Conservation (phyloP, 306 rosid genomes). For the Ormosia emarginata region DNA sequence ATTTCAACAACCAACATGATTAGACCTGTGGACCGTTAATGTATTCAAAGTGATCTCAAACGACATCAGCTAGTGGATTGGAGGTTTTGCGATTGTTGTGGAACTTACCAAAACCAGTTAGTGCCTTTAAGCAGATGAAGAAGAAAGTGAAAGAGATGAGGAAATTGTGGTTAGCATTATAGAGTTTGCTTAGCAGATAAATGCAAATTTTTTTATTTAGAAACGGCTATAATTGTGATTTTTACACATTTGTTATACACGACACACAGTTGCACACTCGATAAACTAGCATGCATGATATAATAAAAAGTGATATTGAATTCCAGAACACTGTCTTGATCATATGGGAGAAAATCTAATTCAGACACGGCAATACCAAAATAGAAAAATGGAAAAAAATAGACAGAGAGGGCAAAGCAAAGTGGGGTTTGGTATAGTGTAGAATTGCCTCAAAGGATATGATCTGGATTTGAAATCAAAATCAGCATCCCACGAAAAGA, state of each 20-base stretch:
- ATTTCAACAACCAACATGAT: conserved; percentile 90
- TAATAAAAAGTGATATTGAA: conserved; percentile 11
- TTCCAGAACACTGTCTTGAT: not conserved
- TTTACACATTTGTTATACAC: conserved; percentile 12
- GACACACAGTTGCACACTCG: not conserved
- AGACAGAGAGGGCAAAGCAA: conserved; percentile 18
- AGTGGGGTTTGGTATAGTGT: conserved; percentile 43
- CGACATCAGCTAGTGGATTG: conserved; percentile 30
- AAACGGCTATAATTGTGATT: conserved; percentile 13
- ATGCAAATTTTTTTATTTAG: not conserved
- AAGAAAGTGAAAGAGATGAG: not conserved
- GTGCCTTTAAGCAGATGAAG: conserved; percentile 8
- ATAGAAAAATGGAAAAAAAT: not conserved
- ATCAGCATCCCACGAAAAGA: conserved; percentile 31
- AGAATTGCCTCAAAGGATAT: conserved; percentile 5
- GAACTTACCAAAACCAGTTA: conserved; percentile 14
- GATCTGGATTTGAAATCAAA: conserved; percentile 34
- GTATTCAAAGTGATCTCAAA: conserved; percentile 38
- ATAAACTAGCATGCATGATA: conserved; percentile 24
- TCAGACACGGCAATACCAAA: conserved; percentile 12
- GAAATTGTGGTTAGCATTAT: conserved; percentile 18
- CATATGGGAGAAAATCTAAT: conserved; percentile 3
- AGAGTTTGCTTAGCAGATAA: not conserved
- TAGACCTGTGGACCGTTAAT: conserved; percentile 72
- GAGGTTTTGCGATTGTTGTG: conserved; percentile 16